Percentiles rank a stretch among this genome's conserved stretches.
These are phyloP conservation scores for Teratosphaeria destructans DNA, from an alignment of 2,329 filamentous ascomycete genomes.

Conservation along the genomic window DNA sequence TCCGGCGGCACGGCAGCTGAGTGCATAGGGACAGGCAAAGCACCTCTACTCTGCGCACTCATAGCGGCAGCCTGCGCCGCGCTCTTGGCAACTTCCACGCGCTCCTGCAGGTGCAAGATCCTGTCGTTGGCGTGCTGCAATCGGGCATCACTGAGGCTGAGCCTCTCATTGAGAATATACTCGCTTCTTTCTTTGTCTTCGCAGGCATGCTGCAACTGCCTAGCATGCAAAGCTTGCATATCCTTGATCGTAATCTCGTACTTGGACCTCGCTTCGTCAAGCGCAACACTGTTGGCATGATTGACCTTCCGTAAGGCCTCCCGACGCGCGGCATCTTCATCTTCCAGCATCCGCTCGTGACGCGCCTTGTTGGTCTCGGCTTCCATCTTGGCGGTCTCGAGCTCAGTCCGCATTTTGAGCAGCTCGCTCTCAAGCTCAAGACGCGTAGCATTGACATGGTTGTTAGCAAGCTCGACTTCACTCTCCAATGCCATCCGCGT, in stretches of 20 bases:
- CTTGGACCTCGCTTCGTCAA: conserved; percentile 48
- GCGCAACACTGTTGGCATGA: conserved; percentile 39
- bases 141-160: conserved; percentile 75
- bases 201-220: conserved; percentile 35
- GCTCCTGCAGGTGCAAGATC: conserved; percentile 75
- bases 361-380: conserved; percentile 70
- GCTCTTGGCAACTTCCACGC: conserved; percentile 78
- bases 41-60: conserved; percentile 35
- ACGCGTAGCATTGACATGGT: conserved; percentile 73
- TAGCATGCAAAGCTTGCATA: conserved; percentile 52
- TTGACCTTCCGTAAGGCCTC: conserved; percentile 47
- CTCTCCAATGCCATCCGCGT: conserved; percentile 68
- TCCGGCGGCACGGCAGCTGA: conserved; percentile 49
- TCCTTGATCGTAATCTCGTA: conserved; percentile 34
- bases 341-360: conserved; percentile 75
- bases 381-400: conserved; percentile 70
- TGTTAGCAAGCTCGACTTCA: conserved; percentile 73
- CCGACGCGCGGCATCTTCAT: conserved; percentile 60
- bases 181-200: conserved; percentile 79
- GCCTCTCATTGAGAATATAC: conserved; percentile 66
- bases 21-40: conserved; percentile 13
- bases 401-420: conserved; percentile 57
- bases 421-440: conserved; percentile 75
- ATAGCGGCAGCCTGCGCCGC: conserved; percentile 74
- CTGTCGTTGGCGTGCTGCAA: conserved; percentile 78